Evolutionary conservation across 2,329 filamentous ascomycete species (phyloP).

Genomic region (Fusarium solani-melongenae): DNA sequence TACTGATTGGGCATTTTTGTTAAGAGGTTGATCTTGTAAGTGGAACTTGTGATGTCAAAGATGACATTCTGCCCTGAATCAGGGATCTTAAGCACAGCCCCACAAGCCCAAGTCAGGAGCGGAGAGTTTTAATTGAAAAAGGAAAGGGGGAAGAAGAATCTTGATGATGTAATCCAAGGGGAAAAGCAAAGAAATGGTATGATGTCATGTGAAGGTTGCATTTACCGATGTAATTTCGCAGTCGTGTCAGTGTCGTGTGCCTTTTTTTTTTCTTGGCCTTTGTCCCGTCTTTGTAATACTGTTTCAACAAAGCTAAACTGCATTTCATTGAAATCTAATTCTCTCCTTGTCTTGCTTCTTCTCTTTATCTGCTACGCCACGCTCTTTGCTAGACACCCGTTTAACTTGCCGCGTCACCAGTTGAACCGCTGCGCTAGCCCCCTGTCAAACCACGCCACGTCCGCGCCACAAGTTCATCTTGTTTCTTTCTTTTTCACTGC

Average conservation of each 20-base stretch:
- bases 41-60: neutral
- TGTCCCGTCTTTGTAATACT: neutral
- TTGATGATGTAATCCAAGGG: slow-evolving; percentile 29
- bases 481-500: neutral
- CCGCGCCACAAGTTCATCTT: neutral
- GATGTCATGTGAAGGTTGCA: slow-evolving; percentile 5
- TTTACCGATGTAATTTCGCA: neutral
- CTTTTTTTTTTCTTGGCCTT: neutral
- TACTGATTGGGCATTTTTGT: slow-evolving; percentile 1
- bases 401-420: neutral
- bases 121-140: neutral
- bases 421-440: neutral
- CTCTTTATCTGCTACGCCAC: neutral
- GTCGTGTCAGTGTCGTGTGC: neutral
- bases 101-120: slow-evolving; percentile 13
- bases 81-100: slow-evolving; percentile 4
- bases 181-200: neutral
- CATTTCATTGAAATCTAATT: neutral
- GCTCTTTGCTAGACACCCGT: neutral
- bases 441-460: neutral
- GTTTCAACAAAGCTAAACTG: neutral
- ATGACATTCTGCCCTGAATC: slow-evolving; percentile 17
- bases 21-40: neutral
- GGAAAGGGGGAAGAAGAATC: neutral
- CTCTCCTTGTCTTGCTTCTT: neutral